These are phyloP conservation scores for Diaporthe amygdali DNA, from an alignment of 2,329 filamentous ascomycete genomes.

Conservation along the genomic window DNA sequence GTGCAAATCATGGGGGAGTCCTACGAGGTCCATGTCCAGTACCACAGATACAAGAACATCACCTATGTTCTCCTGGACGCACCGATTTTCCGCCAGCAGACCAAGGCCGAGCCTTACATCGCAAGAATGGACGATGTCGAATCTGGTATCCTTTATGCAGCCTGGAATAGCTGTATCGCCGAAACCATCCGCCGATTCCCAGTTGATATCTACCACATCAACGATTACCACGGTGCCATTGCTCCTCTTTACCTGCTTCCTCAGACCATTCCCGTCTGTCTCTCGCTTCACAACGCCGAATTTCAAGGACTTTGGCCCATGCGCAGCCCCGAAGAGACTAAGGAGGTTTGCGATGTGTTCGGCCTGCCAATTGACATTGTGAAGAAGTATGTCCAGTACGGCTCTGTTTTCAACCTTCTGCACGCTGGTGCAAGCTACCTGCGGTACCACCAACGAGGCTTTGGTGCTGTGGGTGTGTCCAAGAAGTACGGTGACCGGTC, in stretches of 20 bases:
- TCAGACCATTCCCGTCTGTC: slow-evolving; percentile 62
- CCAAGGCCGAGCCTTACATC: slow-evolving; percentile 66
- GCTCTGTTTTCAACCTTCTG: slow-evolving; percentile 69
- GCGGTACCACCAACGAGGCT: slow-evolving; percentile 67
- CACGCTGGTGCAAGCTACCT: slow-evolving; percentile 68
- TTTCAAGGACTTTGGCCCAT: slow-evolving; percentile 73
- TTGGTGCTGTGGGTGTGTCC: slow-evolving; percentile 68
- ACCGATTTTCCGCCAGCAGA: slow-evolving; percentile 67
- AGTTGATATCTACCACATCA: slow-evolving; percentile 46
- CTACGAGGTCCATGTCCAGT: slow-evolving; percentile 69
- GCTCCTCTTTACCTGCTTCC: slow-evolving; percentile 70
- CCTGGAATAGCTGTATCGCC: slow-evolving; percentile 74
- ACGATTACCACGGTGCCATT: slow-evolving; percentile 42
- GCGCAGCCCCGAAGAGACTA: slow-evolving; percentile 63
- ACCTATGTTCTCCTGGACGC: slow-evolving; percentile 56
- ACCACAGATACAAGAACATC: slow-evolving; percentile 56
- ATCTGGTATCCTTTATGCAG: slow-evolving; percentile 70
- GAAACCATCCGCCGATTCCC: slow-evolving; percentile 65
- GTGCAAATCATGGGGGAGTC: slow-evolving; percentile 65
- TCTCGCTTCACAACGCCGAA: slow-evolving; percentile 72
- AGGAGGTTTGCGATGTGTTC: slow-evolving; percentile 68
- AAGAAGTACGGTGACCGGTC: slow-evolving; percentile 72
- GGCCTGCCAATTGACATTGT: slow-evolving; percentile 62
- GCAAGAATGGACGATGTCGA: slow-evolving; percentile 72
- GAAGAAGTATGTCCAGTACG: slow-evolving; percentile 67